phyloP scores from a whole-genome alignment of 257 asterid genomes.

The Lantana camara region DNA sequence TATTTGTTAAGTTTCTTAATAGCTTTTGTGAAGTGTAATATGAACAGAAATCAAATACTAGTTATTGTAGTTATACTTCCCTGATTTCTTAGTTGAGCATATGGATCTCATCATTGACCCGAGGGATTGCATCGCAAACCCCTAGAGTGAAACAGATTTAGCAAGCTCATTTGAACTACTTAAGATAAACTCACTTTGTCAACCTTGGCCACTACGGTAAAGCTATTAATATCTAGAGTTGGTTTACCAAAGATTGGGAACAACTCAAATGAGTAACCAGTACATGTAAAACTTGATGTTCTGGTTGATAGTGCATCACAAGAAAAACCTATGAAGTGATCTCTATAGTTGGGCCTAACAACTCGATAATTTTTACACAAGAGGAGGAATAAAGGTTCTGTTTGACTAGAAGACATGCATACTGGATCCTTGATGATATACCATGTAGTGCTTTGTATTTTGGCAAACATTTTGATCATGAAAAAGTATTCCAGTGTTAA shows the following conservation, averaged over 20 bases:
- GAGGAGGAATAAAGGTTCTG: background rate
- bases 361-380: background rate
- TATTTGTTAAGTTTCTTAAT: background rate
- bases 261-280: background rate
- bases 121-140: background rate
- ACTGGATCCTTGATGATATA: background rate
- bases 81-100: background rate
- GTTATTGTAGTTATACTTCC: no score
- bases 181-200: background rate
- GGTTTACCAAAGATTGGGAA: background rate
- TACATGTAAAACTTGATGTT: background rate
- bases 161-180: background rate
- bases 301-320: conserved; percentile 3
- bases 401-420: background rate
- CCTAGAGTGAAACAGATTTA: background rate
- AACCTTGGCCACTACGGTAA: background rate
- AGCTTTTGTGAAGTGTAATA: background rate
- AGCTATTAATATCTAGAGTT: background rate
- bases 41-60: background rate
- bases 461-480: conserved; percentile 3
- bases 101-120: conserved; percentile 11
- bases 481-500: background rate
- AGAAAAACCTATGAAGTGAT: conserved; percentile 1
- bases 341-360: background rate
- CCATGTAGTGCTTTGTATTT: background rate